Evolutionary conservation across 257 asterid species (phyloP), one percentile per base, ranked within the genome.

Genomic region (Leptodermis oblonga): DNA sequence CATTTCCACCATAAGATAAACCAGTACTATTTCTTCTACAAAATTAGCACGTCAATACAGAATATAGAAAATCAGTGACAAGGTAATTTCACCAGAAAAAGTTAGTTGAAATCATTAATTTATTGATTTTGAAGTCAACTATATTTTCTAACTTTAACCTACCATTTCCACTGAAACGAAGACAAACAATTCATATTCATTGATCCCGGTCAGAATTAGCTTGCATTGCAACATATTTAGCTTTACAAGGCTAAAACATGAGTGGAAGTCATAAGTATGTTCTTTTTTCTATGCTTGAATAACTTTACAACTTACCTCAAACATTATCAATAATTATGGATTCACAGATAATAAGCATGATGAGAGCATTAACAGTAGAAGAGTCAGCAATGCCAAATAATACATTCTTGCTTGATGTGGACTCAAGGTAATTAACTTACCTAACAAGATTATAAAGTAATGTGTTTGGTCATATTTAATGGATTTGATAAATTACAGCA

Each of bases 381-480:
- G 98, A 86, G 82, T 89, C 97, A 22, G 79, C 81, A 59, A 83
- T 92, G 76, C 92, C 97, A 67, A 89, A 89, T 79, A 87, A 87
- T 59, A 89, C 95, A 25, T 92, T 92, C 87, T 82, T 92, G 90
- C 96, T 92, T 22, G 96, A 92, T 68, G 97, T 79, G 69, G 92
- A 86, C 77, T 79, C 97, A 61, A 89, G 97, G 97, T 92, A 87
- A 79, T 68, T 63, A 73, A 33, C 55, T 25, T 51, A 39, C 33
- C 39, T 33, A 31, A 58, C 25, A 7, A 69, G 48, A 74, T 55
- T 65, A 26, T 67, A 61, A 70, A 45, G 25, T 49, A 4, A 18
- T 55, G 46, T 31, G 39, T 31, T 28, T 26, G 12, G n/a, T 45
- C 43, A 54, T 30, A 42, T 62, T 81, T 82, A 42, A 82, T 68